A percentile compares a stretch with the other conserved stretches of the same genome.
Conservation (phyloP, 2,329 filamentous ascomycete genomes). For the Pseudogymnoascus sp. region DNA sequence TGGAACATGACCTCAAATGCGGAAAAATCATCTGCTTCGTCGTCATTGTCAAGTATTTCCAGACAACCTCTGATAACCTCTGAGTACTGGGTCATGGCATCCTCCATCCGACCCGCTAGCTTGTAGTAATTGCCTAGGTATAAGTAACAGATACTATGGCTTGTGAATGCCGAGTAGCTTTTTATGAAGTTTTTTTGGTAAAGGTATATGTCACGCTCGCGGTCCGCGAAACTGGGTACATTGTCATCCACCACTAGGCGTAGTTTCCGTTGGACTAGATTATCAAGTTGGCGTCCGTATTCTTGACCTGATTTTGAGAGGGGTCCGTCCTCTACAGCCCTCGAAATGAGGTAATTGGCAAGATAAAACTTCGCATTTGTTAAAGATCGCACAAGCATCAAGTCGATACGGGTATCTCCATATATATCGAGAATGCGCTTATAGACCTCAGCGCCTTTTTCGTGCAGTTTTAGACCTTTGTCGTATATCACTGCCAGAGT, state of each 20-base stretch:
- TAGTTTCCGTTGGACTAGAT: not conserved
- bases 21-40: not conserved
- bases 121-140: not conserved
- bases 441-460: not conserved
- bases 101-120: not conserved
- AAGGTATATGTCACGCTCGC: not conserved
- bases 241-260: not conserved
- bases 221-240: not conserved
- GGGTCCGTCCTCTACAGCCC: not conserved
- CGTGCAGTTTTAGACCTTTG: not conserved
- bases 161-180: not conserved
- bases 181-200: not conserved
- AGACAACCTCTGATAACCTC: not conserved
- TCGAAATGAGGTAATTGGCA: not conserved
- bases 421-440: not conserved
- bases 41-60: not conserved
- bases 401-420: not conserved
- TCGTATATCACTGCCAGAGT: not conserved
- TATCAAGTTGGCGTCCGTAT: not conserved
- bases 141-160: not conserved
- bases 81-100: not conserved
- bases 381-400: not conserved
- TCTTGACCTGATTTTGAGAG: not conserved
- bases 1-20: not conserved
- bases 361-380: not conserved